Conservation (phyloP, 148 eudicot genomes). For the Chenopodium quinoa region DNA sequence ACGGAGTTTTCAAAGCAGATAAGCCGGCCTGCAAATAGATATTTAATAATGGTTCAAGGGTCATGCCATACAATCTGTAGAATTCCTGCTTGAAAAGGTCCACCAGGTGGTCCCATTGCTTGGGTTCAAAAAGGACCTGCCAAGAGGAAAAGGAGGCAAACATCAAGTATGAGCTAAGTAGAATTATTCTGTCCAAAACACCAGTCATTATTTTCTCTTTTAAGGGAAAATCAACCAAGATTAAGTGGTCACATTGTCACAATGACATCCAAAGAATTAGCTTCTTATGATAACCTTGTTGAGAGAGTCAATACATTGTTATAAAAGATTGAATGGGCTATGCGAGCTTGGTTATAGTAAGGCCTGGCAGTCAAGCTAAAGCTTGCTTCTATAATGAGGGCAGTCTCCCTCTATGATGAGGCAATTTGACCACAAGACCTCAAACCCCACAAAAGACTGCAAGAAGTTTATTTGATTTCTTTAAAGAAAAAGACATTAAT, state of each 20-base stretch:
- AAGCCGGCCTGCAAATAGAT: constrained; percentile 95
- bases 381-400: no score
- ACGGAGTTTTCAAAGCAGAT: constrained; percentile 99
- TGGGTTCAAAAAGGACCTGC: constrained; percentile 91
- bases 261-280: no score
- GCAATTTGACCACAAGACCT: background rate
- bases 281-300: no score
- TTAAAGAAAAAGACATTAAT: background rate
- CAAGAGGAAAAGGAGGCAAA: constrained; percentile 17
- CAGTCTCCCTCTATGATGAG: no score
- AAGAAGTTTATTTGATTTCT: background rate
- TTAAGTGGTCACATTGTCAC: no score
- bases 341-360: no score
- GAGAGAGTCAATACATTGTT: no score
- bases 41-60: constrained; percentile 86
- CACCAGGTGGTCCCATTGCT: constrained; percentile 90
- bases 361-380: no score
- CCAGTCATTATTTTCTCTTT: background rate
- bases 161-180: background rate
- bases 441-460: background rate
- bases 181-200: background rate
- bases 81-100: constrained; percentile 96
- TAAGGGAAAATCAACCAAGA: no score
- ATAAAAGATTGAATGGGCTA: no score
- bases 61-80: constrained; percentile 91